phyloP scores from a whole-genome alignment of 1,284 basidiomycete species.

The Polyporus tsugae region DNA sequence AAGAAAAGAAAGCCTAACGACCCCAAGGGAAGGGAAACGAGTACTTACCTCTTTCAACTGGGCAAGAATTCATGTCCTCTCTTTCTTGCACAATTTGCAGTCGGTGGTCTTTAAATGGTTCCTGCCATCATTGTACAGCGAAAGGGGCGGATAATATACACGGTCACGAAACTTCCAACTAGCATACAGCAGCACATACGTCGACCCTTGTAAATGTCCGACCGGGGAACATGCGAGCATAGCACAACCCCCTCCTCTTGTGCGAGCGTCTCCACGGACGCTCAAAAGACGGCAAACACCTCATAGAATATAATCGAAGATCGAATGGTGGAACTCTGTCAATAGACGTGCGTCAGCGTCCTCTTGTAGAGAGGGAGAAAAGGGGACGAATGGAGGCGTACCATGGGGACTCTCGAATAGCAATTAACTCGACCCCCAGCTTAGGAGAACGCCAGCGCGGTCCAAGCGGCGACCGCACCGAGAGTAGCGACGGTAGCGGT shows the following conservation, averaged over 20 bases:
- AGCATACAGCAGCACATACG: constrained; percentile 13
- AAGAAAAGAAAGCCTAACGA: no score
- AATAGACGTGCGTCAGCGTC: no score
- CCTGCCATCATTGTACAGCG: no score
- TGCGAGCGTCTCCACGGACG: not conserved
- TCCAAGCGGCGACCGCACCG: constrained; percentile 74
- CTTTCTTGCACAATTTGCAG: no score
- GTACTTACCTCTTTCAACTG: no score
- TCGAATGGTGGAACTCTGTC: not conserved
- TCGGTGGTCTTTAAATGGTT: no score
- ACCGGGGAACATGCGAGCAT: constrained; percentile 3
- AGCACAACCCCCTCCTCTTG: not conserved
- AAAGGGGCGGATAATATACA: constrained; percentile 7
- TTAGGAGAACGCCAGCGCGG: constrained; percentile 63
- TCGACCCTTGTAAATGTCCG: not conserved
- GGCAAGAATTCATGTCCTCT: no score
- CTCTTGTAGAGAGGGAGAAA: not conserved
- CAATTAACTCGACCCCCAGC: not conserved
- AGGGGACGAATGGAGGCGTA: not conserved
- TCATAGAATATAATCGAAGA: not conserved
- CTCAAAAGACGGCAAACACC: not conserved
- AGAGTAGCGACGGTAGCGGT: constrained; percentile 66
- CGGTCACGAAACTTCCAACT: constrained; percentile 13
- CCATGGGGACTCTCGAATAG: not conserved
- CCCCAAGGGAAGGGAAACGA: no score